phyloP scores from a whole-genome alignment of 2,329 filamentous ascomycete genomes.

The Kalaharituber pfeilii region DNA sequence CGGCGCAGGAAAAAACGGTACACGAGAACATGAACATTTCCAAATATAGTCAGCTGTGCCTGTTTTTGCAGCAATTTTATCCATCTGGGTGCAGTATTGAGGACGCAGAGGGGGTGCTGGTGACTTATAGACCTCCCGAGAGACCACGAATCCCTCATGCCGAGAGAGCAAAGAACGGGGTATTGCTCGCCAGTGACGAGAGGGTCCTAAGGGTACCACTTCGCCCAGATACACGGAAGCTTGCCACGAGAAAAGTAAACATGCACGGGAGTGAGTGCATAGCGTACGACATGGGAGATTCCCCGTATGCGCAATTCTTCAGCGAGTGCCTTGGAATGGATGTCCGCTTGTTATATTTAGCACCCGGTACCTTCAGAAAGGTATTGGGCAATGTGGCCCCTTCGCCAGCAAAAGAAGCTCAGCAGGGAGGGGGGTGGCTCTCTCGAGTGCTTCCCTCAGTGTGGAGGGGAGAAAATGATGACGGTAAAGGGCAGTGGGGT shows the following conservation, averaged over 20 bases:
- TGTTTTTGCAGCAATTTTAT: conserved; percentile 33
- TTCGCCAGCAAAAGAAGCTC: conserved; percentile 19
- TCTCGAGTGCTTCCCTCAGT: too few species aligned
- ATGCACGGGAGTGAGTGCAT: conserved; percentile 42
- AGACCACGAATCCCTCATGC: neutral
- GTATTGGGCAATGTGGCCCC: conserved; percentile 46
- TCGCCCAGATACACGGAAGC: conserved; percentile 32
- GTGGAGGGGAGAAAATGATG: neutral
- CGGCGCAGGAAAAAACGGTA: neutral
- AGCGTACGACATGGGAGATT: conserved; percentile 45
- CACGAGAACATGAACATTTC: conserved; percentile 42
- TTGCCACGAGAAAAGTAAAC: conserved; percentile 36
- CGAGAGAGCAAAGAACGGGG: neutral
- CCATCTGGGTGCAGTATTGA: neutral
- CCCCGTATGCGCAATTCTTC: conserved; percentile 47
- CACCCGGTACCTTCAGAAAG: conserved; percentile 36
- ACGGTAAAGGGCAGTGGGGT: conserved; percentile 28
- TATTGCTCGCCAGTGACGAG: conserved; percentile 25
- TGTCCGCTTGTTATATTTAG: conserved; percentile 46
- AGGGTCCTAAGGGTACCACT: conserved; percentile 39
- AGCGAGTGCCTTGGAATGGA: conserved; percentile 45
- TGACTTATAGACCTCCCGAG: neutral
- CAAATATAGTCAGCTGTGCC: conserved; percentile 40
- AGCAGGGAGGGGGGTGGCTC: neutral
- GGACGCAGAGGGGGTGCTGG: conserved; percentile 10